Evolutionary conservation across 345 rosid species (phyloP).

Genomic region (Triadica sebifera): DNA sequence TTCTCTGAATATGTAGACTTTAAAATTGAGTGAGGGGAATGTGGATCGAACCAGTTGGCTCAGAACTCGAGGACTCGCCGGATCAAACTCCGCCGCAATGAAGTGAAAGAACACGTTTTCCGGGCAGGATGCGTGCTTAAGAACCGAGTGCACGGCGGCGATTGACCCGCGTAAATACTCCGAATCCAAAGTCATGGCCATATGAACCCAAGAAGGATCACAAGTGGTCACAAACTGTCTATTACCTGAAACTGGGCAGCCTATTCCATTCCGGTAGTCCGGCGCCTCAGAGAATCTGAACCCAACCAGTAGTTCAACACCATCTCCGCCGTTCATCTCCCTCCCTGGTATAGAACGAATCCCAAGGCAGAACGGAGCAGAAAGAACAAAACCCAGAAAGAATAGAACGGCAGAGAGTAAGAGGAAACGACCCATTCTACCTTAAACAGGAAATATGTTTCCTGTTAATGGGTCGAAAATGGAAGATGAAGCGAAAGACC

Average conservation of each 20-base stretch:
- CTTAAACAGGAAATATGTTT: background rate
- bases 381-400: conserved; percentile 14
- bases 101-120: conserved; percentile 81
- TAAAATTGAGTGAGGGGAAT: conserved; percentile 87
- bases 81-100: conserved; percentile 89
- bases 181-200: conserved; percentile 91
- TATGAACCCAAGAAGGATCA: conserved; percentile 68
- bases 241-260: conserved; percentile 36
- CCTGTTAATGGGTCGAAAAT: background rate
- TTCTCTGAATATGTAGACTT: conserved; percentile 84
- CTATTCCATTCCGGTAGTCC: conserved; percentile 79
- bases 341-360: conserved; percentile 51
- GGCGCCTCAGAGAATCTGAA: conserved; percentile 69
- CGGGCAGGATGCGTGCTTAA: conserved; percentile 92
- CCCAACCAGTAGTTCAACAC: background rate
- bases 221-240: conserved; percentile 45
- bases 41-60: conserved; percentile 75
- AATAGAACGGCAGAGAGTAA: conserved; percentile 22
- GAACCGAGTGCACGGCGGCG: conserved; percentile 89
- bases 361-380: conserved; percentile 41
- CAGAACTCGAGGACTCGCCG: conserved; percentile 74
- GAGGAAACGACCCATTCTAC: conserved; percentile 26
- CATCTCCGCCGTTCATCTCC: conserved; percentile 21
- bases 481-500: background rate
- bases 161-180: conserved; percentile 91